Base-by-base conservation (phyloP, 352 stramenopile genomes). In the Phytophthora constricta region DNA sequence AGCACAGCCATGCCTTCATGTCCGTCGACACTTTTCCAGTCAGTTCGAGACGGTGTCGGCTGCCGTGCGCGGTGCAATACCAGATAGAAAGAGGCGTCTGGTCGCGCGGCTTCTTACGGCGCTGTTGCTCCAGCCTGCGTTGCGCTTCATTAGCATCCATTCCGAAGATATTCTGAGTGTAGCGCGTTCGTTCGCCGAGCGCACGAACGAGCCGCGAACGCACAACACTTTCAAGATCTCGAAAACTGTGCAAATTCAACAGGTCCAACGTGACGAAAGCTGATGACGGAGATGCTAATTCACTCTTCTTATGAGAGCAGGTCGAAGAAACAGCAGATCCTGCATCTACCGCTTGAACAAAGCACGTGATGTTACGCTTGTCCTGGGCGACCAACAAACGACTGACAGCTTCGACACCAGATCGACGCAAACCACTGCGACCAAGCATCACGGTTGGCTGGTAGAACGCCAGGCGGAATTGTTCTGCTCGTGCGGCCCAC, bases 331-430 rank as follows among this genome's bases (percentile, higher is more conserved):
- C 34, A 11, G 61, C 33, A 7, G 54, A 28, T 17, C 45, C 37
- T 5, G 19, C 55, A 13, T 63, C 46, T 19, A 58, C 19, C 16
- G 52, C 58, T 26, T 81, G 69, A 9, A 91, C 63, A 61, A 80
- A 91, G 39, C 80, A 90, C 68, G 84, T 87, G 58, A 89, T 58
- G 37, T 68, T 86, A 61, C 79, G 80, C 46, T 91, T 91, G 71
- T 90, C 77, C 55, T 91, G 80, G 48, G 69, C 84, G 11, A 90
- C 61, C 37, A 91, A 37, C 34, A 87, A 56, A 9, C 73, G 79
- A 37, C 72, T 90, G 13, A 89, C 56, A 13, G 58, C 65, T 42
- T 86, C 72, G 8, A 90, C 49, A 22, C 69, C 55, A 39, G 67
- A 69, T 11, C 70, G 60, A 72, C 66, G 72, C 45, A 73, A 31